Evolutionary conservation across 192 early-diverging fungal species (phyloP).

Genomic region (Obelidium mucronatum): DNA sequence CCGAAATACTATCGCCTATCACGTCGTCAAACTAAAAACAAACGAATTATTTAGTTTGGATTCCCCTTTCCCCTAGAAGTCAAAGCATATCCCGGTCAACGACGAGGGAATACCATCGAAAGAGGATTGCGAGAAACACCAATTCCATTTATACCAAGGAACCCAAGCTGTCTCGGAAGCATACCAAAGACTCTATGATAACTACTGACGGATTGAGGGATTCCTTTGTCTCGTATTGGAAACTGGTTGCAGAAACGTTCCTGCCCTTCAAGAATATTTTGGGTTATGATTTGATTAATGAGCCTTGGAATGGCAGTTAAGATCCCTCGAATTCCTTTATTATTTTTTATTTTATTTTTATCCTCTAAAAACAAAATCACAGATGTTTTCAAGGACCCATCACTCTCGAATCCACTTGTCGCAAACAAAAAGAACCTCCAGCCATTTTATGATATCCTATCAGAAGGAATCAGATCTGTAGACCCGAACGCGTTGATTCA

Average conservation of each 20-base stretch:
- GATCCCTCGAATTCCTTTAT: background rate
- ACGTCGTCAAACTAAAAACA: background rate
- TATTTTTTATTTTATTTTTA: background rate
- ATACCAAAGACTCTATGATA: conserved; percentile 57
- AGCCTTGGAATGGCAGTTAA: conserved; percentile 48
- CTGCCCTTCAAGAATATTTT: conserved; percentile 54
- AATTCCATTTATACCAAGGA: conserved; percentile 40
- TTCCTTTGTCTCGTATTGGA: conserved; percentile 66
- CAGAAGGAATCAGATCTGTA: conserved; percentile 34
- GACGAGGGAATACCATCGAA: conserved; percentile 28
- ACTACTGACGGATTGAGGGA: conserved; percentile 63
- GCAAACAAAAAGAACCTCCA: conserved; percentile 37
- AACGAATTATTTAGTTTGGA: conserved; percentile 22
- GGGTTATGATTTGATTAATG: conserved; percentile 69
- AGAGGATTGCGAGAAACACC: conserved; percentile 20
- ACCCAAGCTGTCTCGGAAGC: conserved; percentile 53
- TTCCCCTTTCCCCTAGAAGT: conserved; percentile 34
- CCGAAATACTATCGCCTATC: background rate
- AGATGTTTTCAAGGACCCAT: conserved; percentile 32
- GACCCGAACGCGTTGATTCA: conserved; percentile 39
- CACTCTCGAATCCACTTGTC: conserved; percentile 14
- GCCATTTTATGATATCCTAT: conserved; percentile 32
- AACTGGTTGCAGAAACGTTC: conserved; percentile 56
- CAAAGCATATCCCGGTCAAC: conserved; percentile 8
- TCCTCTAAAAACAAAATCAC: background rate